A percentile compares a stretch with the other conserved stretches of the same genome.
Evolutionary conservation across 164 flowering plant species (phyloP).

Genomic region (Piper betle): DNA sequence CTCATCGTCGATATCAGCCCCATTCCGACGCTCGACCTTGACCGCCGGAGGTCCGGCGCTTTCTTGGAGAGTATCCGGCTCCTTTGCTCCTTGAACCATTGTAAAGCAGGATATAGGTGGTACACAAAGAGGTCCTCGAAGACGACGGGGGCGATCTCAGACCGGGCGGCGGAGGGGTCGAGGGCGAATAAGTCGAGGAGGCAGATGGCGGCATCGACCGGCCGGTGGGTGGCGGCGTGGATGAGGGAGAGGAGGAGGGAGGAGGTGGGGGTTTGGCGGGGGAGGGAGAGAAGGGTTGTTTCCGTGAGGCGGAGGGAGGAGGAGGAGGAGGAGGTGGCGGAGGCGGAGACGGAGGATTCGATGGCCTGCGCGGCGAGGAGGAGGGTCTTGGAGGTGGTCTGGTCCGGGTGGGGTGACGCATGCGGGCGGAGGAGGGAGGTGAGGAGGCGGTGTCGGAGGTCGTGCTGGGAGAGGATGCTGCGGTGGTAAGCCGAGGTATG

Average conservation of each 20-base stretch:
- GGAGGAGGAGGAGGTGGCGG: conserved; percentile 15
- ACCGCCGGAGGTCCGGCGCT: neutral
- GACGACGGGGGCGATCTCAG: conserved; percentile 42
- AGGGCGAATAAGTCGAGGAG: conserved; percentile 31
- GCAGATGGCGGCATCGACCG: conserved; percentile 24
- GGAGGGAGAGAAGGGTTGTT: conserved; percentile 29
- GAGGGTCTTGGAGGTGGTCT: conserved; percentile 19
- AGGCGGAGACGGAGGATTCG: conserved; percentile 30
- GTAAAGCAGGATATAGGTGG: conserved; percentile 35
- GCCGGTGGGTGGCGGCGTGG: conserved; percentile 21
- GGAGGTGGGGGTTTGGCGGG: conserved; percentile 20
- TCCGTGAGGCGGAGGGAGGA: conserved; percentile 43
- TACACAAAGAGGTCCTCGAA: conserved; percentile 46
- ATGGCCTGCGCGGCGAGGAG: conserved; percentile 34
- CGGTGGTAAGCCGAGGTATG: conserved; percentile 31
- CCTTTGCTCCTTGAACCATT: conserved; percentile 32
- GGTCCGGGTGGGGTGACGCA: conserved; percentile 15
- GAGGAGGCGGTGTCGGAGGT: conserved; percentile 36
- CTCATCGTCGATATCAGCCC: conserved; percentile 43
- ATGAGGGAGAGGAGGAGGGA: conserved; percentile 41
- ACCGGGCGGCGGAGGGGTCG: conserved; percentile 40
- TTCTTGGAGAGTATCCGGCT: conserved; percentile 22
- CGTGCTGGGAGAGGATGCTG: conserved; percentile 25
- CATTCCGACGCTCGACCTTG: conserved; percentile 8
- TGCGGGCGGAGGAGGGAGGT: conserved; percentile 21